Evolutionary conservation across 345 rosid species (phyloP), one percentile per base, ranked within the genome.

Genomic region (Populus ilicifolia): DNA sequence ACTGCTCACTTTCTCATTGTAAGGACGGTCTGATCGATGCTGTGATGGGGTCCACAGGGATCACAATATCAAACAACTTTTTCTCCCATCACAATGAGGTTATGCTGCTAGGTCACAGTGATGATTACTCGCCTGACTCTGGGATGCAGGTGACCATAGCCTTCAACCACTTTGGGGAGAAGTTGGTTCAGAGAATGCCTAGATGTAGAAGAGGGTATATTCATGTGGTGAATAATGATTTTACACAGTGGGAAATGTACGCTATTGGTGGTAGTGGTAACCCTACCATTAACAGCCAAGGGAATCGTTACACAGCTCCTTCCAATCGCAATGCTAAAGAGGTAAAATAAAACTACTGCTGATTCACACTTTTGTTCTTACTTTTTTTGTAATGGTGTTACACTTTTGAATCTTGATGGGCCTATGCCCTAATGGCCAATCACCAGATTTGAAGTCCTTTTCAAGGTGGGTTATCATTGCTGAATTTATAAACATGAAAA

Each of bases 61-160:
- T 96, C 66, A 96, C 99, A 2, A 91, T 96, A 64, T 96, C 99
- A 5, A 93, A 93, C 93, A 93, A 92, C 82, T 91, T 75, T 77
- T 91, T 96, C 77, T 96, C 96, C 69, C 99, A 96, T 75, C 99
- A 96, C 88, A 92, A 93, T 44, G 98, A 96, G 80, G 99, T 96
- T 82, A 96, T 96, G 98, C 83, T 96, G 59, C 83, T 96, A 66
- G 99, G 99, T 54, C 99, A 96, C 84, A 92, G 94, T 75, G 99
- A 96, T 23, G 89, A 82, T 65, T 96, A 92, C 77, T 68, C 78
- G 80, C 99, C 99, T 0, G 99, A 96, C 76, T 82, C 93, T 0
- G 93, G 93, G 18, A 96, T 96, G 99, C 99, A 96, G 74, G 96
- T 96, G 77, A 96, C 99, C 36, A 96, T 96, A 11, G 97, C 99